Base-by-base conservation (phyloP, 768 basidiomycete genomes). In the Naematelia aurantialba region DNA sequence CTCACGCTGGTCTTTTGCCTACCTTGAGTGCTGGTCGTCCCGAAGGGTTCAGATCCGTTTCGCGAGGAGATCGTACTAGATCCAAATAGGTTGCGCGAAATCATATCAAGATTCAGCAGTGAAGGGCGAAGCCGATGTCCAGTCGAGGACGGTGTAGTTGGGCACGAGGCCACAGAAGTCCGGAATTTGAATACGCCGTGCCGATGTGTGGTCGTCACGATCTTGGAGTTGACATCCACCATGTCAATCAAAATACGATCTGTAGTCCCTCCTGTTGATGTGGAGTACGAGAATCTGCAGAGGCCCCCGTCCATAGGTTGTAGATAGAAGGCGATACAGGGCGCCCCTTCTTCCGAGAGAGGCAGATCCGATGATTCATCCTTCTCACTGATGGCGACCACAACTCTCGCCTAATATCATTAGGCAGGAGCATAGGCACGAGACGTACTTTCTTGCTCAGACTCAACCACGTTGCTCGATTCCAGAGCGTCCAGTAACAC, bases 401-500 rank as follows among this genome's bases (percentile, higher is more conserved):
- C 87, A 22, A 91, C 84, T 79, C 92, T 93, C 26, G 87, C 87
- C 91, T 94, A 66, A 39, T 17, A 39, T 39, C 17, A 17, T 39
- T 8, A 39, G 34, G 8, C 34, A 39, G 34, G 17, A 8, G 17
- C 17, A 8, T 8, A 17, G 34, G 17, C 8, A 17, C 8, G 34
- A 39, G 8, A 39, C 34, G 34, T 39, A 39, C 34, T 17, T 39
- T 39, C 34, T 39, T 52, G 13, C 26, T 25, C 27, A 30, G 3
- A 27, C 26, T n/a, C 13, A 25, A 14, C 4, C 24, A 27, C 2
- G 52, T 5, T n/a, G 25, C 29, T 44, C 89, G 81, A 66, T 89
- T 85, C 73, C 92, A 94, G 17, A 94, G 83, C 68, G 93, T 92
- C 79, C 85, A 93, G 75, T 87, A 94, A n/a, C 89, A 86, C 58